Evolutionary conservation across 2,329 filamentous ascomycete species (phyloP).

Genomic region (Clonostachys rhizophaga): DNA sequence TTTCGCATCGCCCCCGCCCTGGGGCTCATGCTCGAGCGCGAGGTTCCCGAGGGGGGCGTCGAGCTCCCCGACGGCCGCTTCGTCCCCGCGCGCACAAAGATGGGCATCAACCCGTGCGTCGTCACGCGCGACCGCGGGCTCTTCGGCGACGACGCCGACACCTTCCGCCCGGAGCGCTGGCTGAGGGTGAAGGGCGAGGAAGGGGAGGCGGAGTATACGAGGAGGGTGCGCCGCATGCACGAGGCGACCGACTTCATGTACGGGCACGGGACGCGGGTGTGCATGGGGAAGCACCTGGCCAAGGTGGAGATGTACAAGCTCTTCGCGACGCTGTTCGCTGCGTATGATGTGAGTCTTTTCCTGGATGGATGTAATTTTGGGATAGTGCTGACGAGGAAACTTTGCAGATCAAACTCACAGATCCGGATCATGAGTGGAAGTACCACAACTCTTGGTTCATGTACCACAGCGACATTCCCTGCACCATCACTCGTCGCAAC

Average conservation of each 20-base stretch:
- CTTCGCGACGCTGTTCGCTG: slow-evolving; percentile 33
- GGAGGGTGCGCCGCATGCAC: slow-evolving; percentile 28
- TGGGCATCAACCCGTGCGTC: slow-evolving; percentile 35
- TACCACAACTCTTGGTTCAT: slow-evolving; percentile 18
- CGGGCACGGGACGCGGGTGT: slow-evolving; percentile 30
- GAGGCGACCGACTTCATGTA: slow-evolving; percentile 26
- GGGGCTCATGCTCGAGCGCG: slow-evolving; percentile 41
- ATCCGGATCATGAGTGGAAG: slow-evolving; percentile 14
- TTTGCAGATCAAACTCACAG: slow-evolving; percentile 5
- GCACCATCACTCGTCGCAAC: slow-evolving; percentile 3
- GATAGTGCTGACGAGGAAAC: neutral
- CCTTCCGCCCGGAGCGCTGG: slow-evolving; percentile 43
- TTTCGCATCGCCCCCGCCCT: slow-evolving; percentile 43
- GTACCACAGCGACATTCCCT: slow-evolving; percentile 12
- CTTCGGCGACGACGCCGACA: slow-evolving; percentile 38
- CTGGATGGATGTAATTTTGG: too few species aligned
- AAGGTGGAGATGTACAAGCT: slow-evolving; percentile 26
- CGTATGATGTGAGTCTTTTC: slow-evolving; percentile 23
- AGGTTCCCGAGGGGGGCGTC: slow-evolving; percentile 25
- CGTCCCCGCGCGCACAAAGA: slow-evolving; percentile 26
- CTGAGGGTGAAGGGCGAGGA: slow-evolving; percentile 24
- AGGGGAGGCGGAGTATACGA: slow-evolving; percentile 16
- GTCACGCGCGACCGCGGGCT: slow-evolving; percentile 27
- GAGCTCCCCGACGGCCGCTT: slow-evolving; percentile 23
- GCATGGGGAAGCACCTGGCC: slow-evolving; percentile 27